Base-by-base conservation (phyloP, 139 green algal genomes). In the Eudorina sp. region DNA sequence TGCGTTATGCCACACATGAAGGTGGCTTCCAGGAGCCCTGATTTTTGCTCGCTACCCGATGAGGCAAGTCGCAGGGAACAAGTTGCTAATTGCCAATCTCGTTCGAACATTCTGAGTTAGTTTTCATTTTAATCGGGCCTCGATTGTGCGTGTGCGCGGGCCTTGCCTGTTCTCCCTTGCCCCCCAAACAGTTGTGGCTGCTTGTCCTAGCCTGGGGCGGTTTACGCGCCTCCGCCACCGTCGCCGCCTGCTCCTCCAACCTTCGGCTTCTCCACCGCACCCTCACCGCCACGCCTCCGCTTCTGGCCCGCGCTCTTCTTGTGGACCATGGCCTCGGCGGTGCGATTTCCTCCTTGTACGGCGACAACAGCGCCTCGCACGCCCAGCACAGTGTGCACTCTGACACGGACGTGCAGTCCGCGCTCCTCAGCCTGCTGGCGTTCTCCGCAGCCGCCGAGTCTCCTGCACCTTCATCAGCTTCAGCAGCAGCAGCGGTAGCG, bases 111-210 rank as follows among this genome's bases (percentile, higher is more conserved):
- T n/a, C n/a, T n/a, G n/a, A n/a, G n/a, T n/a, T n/a, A n/a, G n/a
- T n/a, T n/a, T n/a, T n/a, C n/a, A n/a, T n/a, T n/a, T n/a, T n/a
- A n/a, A n/a, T n/a, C n/a, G n/a, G n/a, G n/a, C n/a, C n/a, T n/a
- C n/a, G n/a, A n/a, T n/a, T n/a, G n/a, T n/a, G n/a, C n/a, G n/a
- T n/a, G n/a, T n/a, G n/a, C n/a, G n/a, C n/a, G n/a, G n/a, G n/a
- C n/a, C n/a, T n/a, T n/a, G n/a, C n/a, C n/a, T n/a, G n/a, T n/a
- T n/a, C n/a, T n/a, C n/a, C n/a, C n/a, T n/a, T n/a, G n/a, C n/a
- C n/a, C n/a, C n/a, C n/a, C n/a, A n/a, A n/a, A n/a, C n/a, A 82
- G 74, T 31, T 64, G 7, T 64, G n/a, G 46, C 45, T 82, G 19
- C 45, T 82, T 27, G 46, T 66, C 5, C 74, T 82, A 9, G 25